Base-by-base conservation (phyloP, 2,329 filamentous ascomycete species). In the Venturia nashicola region DNA sequence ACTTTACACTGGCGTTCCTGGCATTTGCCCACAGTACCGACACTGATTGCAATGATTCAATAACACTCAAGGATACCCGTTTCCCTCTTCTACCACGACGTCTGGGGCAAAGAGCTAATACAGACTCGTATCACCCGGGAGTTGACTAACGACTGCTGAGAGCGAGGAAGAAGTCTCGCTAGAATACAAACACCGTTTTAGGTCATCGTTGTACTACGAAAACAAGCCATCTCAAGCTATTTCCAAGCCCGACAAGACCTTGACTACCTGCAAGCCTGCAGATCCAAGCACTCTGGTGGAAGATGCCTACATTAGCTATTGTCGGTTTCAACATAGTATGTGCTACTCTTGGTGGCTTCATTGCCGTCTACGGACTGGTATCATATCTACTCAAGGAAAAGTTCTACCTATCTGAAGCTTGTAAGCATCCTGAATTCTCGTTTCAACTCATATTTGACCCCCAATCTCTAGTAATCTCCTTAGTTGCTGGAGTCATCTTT, bases 321-420 rank as follows among this genome's bases (percentile, higher is more conserved):
- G 86, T 82, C 67, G 88, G 91, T 73, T 96, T 96, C 80, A 95
- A 96, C 75, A 88, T 94, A 67, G 83, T 91, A 63, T 86, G 90
- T 72, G 87, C 89, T 62, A 83, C 90, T 8, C 76, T 96, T 14
- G 92, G 92, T 16, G 92, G 90, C 1, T 97, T 95, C 77, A 86
- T 97, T 66, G 91, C 90, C 0, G 69, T 95, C n/a, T 97, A 96
- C 71, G 91, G 91, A 3, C 78, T 97, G 54, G 90, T 97, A 0
- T 96, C 91, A 0, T 96, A 91, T 72, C 82, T 96, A 20, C 82
- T 90, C 71, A 96, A 97, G 72, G 92, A 96, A 76, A 88, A 86
- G 65, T 93, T 90, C 72, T 96, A 96, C 73, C 82, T 97, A 0
- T 96, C 91, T 0, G 92, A 97, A 82, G 90, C 92, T 62, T 79